Conservation (phyloP, 176 grass and related monocot genomes). For the Zea luxurians region DNA sequence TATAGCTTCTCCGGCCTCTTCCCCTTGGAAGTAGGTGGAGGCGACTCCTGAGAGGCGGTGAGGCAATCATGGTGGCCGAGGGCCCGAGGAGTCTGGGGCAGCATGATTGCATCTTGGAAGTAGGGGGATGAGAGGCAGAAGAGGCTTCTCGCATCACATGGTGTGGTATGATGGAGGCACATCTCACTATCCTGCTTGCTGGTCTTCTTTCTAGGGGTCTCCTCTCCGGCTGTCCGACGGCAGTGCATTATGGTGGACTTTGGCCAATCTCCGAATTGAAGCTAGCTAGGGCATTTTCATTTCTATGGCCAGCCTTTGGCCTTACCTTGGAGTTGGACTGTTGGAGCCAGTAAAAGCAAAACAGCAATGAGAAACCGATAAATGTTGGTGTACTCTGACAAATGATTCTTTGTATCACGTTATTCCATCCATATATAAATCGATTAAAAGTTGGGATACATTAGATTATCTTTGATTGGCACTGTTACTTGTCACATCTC, state of each 20-base stretch:
- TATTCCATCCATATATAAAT: no score
- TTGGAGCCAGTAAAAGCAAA: slow-evolving; percentile 2
- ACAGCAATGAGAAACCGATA: background rate
- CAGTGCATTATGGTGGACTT: slow-evolving; percentile 30
- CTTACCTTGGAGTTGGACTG: background rate
- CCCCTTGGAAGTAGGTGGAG: slow-evolving; percentile 53
- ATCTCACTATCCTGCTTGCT: slow-evolving; percentile 26
- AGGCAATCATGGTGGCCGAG: slow-evolving; percentile 54
- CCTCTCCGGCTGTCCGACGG: background rate
- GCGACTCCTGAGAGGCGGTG: slow-evolving; percentile 28
- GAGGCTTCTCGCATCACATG: slow-evolving; percentile 52
- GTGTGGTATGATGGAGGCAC: slow-evolving; percentile 51
- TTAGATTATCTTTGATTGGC: background rate
- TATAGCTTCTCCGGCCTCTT: slow-evolving; percentile 35
- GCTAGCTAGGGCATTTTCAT: slow-evolving; percentile 36
- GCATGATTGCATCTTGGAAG: slow-evolving; percentile 68
- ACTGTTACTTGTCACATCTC: no score
- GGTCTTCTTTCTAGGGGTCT: slow-evolving; percentile 49
- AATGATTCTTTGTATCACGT: background rate
- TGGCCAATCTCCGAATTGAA: slow-evolving; percentile 21
- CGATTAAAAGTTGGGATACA: background rate
- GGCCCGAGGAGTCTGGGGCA: slow-evolving; percentile 50
- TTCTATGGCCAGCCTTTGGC: slow-evolving; percentile 24
- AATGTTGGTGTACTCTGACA: background rate
- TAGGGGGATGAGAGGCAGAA: slow-evolving; percentile 24